A percentile compares a stretch with the other conserved stretches of the same genome.
Evolutionary conservation across 257 asterid genomes (phyloP).

Genomic region (Fraxinus pennsylvanica): DNA sequence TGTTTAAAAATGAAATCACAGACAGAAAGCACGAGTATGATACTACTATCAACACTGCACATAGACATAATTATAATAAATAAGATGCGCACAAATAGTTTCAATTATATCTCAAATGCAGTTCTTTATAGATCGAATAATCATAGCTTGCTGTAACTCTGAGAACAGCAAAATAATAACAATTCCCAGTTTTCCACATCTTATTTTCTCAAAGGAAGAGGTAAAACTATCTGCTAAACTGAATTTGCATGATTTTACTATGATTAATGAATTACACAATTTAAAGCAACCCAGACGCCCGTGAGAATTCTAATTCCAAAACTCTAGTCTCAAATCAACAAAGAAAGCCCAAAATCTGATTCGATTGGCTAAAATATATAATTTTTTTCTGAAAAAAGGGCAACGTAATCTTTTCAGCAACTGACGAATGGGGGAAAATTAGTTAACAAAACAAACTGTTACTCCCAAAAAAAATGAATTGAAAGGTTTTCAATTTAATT

Average conservation of each 20-base stretch:
- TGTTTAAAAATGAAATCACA: neutral
- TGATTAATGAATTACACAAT: neutral
- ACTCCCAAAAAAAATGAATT: neutral
- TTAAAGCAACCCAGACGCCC: neutral
- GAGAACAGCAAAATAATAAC: neutral
- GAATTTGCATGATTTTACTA: neutral
- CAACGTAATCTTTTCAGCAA: neutral
- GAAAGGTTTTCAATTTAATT: neutral
- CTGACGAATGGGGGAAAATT: neutral
- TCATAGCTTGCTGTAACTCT: neutral
- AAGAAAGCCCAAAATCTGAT: neutral
- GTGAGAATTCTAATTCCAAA: conserved; percentile 18
- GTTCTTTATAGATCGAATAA: neutral
- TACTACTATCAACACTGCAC: neutral
- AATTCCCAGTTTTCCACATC: neutral
- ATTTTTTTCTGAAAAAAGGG: neutral
- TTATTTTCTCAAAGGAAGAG: neutral
- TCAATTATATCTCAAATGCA: neutral
- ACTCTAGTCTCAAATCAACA: conserved; percentile 4
- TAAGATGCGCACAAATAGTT: neutral
- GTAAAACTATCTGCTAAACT: conserved; percentile 6
- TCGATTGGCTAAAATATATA: neutral
- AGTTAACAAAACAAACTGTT: neutral
- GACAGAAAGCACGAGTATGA: neutral
- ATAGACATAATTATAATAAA: neutral